Base-by-base conservation (phyloP, 768 basidiomycete genomes). In the Lentinus brumalis region DNA sequence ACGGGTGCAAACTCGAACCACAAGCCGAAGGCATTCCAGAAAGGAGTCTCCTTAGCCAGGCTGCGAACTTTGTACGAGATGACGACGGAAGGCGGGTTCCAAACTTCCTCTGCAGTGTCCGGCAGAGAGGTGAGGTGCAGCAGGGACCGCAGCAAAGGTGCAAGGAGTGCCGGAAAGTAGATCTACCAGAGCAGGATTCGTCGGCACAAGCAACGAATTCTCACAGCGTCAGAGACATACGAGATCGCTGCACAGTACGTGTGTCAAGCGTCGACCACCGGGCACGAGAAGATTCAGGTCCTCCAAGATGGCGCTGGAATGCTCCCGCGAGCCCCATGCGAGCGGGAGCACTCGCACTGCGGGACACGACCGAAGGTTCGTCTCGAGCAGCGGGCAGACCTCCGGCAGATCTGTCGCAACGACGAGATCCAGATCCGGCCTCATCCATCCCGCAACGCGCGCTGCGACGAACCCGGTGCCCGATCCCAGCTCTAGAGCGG, bases 151-250 rank as follows among this genome's bases (percentile, higher is more conserved):
- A 96, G 76, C 16, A 96, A 82, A 5, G 89, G 89, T 0, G 86
- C 89, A 11, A 92, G 79, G 1, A 96, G 82, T 59, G 91, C 85
- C 0, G 91, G 90, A 68, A 95, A 95, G 73, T 96, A 96, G 12
- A 96, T 83, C 89, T 94, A 64, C 31, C 40, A 49, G 30, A 50
- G 44, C 14, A 18, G 14, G 35, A 49, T 26, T 18, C 16, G 56
- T 57, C 44, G 58, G 47, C 35, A 2, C 15, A 32, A 38, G 47
- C 21, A 35, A 40, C 29, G 11, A n/a, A 38, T 18, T 21, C n/a
- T 18, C 41, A 26, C 16, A 32, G 32, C 5, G 35, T 39, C 35
- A 49, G 21, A 29, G 42, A 80, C 86, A 69, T 75, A 92, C 92
- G 56, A 95, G 80, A 74, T 94, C 92, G 70, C 93, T 94, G 73